Evolutionary conservation across 495 filamentous ascomycete species (phyloP).

Genomic region (Mytilinidion resinicola): DNA sequence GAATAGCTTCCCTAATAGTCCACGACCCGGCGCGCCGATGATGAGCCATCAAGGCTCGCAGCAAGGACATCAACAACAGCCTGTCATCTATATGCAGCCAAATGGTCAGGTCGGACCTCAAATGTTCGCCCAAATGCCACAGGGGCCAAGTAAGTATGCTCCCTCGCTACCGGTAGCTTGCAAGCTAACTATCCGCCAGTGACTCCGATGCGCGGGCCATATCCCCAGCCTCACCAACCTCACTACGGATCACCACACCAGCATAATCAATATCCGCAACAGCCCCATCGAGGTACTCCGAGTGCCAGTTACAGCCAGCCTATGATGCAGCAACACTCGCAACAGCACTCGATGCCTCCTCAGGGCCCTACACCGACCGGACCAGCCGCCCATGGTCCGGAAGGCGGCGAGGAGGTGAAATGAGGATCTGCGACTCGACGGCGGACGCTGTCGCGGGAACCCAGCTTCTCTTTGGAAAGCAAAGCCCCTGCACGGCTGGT

Average conservation of each 20-base stretch:
- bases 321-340: slow-evolving; percentile 30
- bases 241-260: slow-evolving; percentile 32
- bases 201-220: slow-evolving; percentile 26
- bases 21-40: slow-evolving; percentile 65
- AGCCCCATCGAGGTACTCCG: slow-evolving; percentile 26
- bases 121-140: slow-evolving; percentile 22
- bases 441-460: neutral
- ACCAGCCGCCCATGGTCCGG: slow-evolving; percentile 21
- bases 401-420: slow-evolving; percentile 27
- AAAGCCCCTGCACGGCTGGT: slow-evolving; percentile 2
- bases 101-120: slow-evolving; percentile 10
- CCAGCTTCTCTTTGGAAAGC: neutral
- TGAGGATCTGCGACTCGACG: slow-evolving; percentile 10
- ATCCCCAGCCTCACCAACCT: slow-evolving; percentile 25
- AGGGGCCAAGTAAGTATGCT: slow-evolving; percentile 24
- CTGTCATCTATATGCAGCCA: slow-evolving; percentile 25
- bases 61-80: slow-evolving; percentile 35
- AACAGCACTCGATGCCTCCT: slow-evolving; percentile 25
- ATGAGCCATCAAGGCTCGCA: slow-evolving; percentile 62
- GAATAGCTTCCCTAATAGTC: slow-evolving; percentile 79
- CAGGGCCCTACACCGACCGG: slow-evolving; percentile 24
- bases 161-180: no score
- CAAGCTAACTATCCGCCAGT: slow-evolving; percentile 11
- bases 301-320: slow-evolving; percentile 26
- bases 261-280: slow-evolving; percentile 26